Base-by-base conservation (phyloP, 495 filamentous ascomycete species). In the Stereocaulon alpinum region DNA sequence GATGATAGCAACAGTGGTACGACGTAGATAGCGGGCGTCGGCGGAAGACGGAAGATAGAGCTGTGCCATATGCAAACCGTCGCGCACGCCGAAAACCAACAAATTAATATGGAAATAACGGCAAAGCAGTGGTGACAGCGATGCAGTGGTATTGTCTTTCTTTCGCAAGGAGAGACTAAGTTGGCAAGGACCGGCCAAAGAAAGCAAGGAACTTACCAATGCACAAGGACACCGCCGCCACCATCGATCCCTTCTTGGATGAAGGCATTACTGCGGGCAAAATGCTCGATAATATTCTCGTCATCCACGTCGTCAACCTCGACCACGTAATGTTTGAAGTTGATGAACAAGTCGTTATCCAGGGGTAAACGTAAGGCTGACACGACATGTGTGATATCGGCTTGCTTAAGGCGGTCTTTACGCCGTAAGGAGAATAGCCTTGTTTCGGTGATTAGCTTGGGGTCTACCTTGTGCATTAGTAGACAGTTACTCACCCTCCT, bases 361-460 rank as follows among this genome's bases (percentile, higher is more conserved):
- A 82, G 73, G 41, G 80, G 77, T 50, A 84, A 71, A 41, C 79
- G 75, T 56, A 93, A 67, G 59, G 89, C 89, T 2, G 92, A 95
- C n/a, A 98, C 73, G 40, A 97, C 77, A 72, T 96, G 92, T 3
- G 90, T 96, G 69, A 97, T 89, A 49, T 86, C 86, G 61, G 82
- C 79, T 60, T 84, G 76, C 54, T 78, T 71, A 34, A 98, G 73
- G 17, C 85, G 78, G 3, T 82, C 72, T 61, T 82, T 81, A 41
- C 85, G 82, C 41, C 82, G 82, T 61, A 95, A 72, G 20, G 85
- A 81, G 72, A 91, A 88, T 53, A 95, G 78, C 42, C 91, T 63
- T 5, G 49, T 37, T 29, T 4, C 17, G 30, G 54, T 64, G 6
- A 43, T 32, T 37, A 42, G 45, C 37, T 44, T 64, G 42, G 47